Conservation (phyloP, 805 yeast species). For the Saccharomycopsis babjevae region DNA sequence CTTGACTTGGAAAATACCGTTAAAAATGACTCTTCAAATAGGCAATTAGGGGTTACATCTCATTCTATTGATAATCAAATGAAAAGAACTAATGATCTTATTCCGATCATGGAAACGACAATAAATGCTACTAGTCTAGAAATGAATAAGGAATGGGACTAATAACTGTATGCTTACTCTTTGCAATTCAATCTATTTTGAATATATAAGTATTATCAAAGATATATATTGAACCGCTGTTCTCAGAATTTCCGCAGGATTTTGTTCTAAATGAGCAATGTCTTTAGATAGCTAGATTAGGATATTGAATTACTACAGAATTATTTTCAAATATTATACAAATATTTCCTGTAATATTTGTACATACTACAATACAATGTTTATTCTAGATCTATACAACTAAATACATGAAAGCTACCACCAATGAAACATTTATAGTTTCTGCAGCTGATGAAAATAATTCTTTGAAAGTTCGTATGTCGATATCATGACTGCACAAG, state of each 20-base stretch:
- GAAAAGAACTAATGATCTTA: not conserved
- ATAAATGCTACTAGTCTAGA: constrained; percentile 3
- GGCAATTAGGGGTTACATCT: not conserved
- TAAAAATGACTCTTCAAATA: not conserved
- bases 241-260: too few relatives aligned
- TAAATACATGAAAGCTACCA: not conserved
- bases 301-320: not conserved
- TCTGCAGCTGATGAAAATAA: constrained; percentile 26
- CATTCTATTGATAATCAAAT: not conserved
- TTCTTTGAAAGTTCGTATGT: constrained; percentile 84
- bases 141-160: constrained; percentile 5
- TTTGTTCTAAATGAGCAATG: too few relatives aligned
- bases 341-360: not conserved
- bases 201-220: not conserved
- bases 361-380: not conserved
- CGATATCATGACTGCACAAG: constrained; percentile 97
- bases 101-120: not conserved
- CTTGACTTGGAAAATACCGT: not conserved
- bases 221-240: not conserved
- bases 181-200: not conserved
- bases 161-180: not conserved
- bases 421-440: not conserved
- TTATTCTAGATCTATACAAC: not conserved
- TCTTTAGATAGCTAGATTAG: not conserved
- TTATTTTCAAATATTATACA: not conserved